Base-by-base conservation (phyloP, 2,329 filamentous ascomycete species). In the Colletotrichum higginsianum region DNA sequence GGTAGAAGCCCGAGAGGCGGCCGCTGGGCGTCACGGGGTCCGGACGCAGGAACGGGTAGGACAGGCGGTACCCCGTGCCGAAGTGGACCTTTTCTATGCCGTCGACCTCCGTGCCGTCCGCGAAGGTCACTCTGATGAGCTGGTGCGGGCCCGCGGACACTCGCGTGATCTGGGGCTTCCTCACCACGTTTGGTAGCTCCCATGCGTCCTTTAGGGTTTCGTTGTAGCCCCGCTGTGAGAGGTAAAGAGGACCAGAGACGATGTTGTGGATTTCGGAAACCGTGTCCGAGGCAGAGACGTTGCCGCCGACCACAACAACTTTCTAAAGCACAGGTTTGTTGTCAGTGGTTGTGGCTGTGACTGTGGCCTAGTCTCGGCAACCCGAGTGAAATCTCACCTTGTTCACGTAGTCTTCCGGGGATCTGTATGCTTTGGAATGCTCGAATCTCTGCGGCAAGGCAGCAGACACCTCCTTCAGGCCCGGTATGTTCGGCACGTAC, bases 41-140 rank as follows among this genome's bases (percentile, higher is more conserved):
- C 0, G 82, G 81, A 16, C 78, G 77, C 4, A 89, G 75, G 75
- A 88, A 90, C 0, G 87, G 88, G 0, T 90, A 77, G 1, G 86
- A 87, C 83, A 88, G 90, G 0, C 84, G 85, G 75, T 90, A 90
- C 0, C 89, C 89, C 0, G 89, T 91, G 7, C 86, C 89, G 69
- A 90, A 89, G 55, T 91, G 85, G 38, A 91, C 82, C 66, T 87
- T 78, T 73, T 91, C 88, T 16, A 91, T 84, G 9, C 85, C 81
- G 1, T 83, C 76, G 0, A 87, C 78, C 0, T 75, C 80, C 0
- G 84, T 84, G 0, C 87, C 87, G 65, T 90, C 87, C 53, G 84
- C 82, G 62, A 91, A 90, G 2, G 75, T 74, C 57, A 73, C 66
- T 12, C 77, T 76, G 3, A 82, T 68, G 0, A 87, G 75, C 7